phyloP scores from a whole-genome alignment of 1,284 basidiomycete genomes.

The Cystobasidium slooffiae region DNA sequence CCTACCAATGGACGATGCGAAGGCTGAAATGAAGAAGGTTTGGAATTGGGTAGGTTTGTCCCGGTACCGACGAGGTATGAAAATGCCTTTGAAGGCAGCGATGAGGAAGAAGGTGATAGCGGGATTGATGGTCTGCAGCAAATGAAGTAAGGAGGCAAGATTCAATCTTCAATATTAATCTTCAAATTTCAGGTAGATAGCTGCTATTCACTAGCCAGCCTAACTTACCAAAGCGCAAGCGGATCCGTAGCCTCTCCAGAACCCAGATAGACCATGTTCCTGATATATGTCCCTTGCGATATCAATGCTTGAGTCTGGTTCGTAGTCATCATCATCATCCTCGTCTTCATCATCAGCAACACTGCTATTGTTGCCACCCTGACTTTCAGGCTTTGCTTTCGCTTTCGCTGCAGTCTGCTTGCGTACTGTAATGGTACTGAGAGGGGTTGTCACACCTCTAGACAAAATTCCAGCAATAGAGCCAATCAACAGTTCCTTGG shows the following conservation, averaged over 20 bases:
- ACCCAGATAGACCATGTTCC: conserved; percentile 56
- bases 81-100: conserved; percentile 53
- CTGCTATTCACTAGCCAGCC: neutral
- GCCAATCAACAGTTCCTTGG: conserved; percentile 60
- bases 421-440: conserved; percentile 60
- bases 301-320: conserved; percentile 50
- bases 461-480: conserved; percentile 59
- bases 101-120: conserved; percentile 59
- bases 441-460: conserved; percentile 59
- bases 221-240: conserved; percentile 54
- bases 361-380: neutral
- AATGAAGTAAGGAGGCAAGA: neutral
- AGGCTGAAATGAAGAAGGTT: conserved; percentile 59
- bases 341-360: conserved; percentile 23
- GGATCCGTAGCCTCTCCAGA: conserved; percentile 58
- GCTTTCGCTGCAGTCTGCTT: conserved; percentile 57
- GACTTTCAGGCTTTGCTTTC: conserved; percentile 37
- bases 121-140: conserved; percentile 54
- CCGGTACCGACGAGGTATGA: conserved; percentile 54
- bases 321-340: conserved; percentile 53
- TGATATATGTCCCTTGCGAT: conserved; percentile 55
- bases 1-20: conserved; percentile 58
- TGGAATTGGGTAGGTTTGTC: conserved; percentile 55
- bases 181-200: neutral
- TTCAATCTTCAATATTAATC: neutral